Evolutionary conservation across 2,329 filamentous ascomycete species (phyloP), one percentile per base, ranked within the genome.

Genomic region (Trichoderma gracile): DNA sequence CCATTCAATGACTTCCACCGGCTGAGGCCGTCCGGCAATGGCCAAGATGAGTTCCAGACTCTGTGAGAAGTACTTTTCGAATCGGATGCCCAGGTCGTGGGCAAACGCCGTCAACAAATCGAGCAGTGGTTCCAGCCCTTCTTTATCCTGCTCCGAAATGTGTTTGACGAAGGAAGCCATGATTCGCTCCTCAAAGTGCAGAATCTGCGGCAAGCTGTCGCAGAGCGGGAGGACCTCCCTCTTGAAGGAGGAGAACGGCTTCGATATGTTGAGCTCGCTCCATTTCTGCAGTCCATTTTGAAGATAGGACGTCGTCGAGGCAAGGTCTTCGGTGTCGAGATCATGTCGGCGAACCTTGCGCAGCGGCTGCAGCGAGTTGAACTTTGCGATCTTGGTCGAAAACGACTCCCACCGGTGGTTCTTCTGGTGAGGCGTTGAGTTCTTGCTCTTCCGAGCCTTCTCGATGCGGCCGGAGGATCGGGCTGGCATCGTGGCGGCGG

Each of bases 1-100:
- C 93, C 94, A 98, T 78, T 99, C 95, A 57, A 98, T 91, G n/a
- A 96, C 93, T 68, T 93, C 91, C 27, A 91, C 88, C 72, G 91
- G 89, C 64, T 90, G 84, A 60, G 91, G 87, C 71, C 87, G 90
- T 61, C 88, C 88, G 12, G 93, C 93, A 68, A 98, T 85, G 17
- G 87, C 86, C 45, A 91, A 86, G 62, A 99, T 87, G 61, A 96
- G 80, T 61, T 82, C 84, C 65, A 99, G 86, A 27, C 90, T 87
- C 58, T 85, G 84, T 52, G 87, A 84, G 75, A 97, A 98, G 76
- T 97, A 88, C 72, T 90, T 92, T 77, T 97, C 93, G 73, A 99
- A 99, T 54, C 89, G 84, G 19, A 84, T 83, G 57, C 94, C 94
- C 63, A 99, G 78, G 73, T 99, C 96, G 74, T 96, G 93, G n/a